Evolutionary conservation across 768 basidiomycete species (phyloP), one percentile per base, ranked within the genome.

Genomic region (Lepiota subincarnata): DNA sequence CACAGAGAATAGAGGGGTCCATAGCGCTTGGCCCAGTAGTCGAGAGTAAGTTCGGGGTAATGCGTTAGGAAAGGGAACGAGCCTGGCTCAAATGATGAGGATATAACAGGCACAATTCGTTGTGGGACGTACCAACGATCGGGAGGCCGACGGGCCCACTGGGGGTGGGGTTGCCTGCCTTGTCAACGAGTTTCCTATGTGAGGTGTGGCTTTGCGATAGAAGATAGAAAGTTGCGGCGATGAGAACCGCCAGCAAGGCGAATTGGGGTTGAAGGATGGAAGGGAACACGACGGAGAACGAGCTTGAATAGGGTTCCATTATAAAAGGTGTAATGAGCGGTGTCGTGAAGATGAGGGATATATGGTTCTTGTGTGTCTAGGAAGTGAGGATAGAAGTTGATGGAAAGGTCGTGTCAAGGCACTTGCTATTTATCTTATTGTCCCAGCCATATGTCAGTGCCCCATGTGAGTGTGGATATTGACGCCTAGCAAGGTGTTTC

Each of bases 1-100:
- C 69, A 74, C 48, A 79, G 54, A 6, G 77, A 77, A 56, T 71
- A 77, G 10, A 79, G 50, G 0, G 73, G 62, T 0, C 77, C 77
- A 50, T 68, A 78, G 50, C 69, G 68, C 51, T 70, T 70, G 1
- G 72, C 68, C 77, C 77, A 78, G 34, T 60, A 53, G 48, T 73
- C 68, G 13, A 78, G 65, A 1, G 67, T 68, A 22, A 72, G 66
- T 60, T 78, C 77, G 3, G 77, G 75, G 36, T 73, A 76, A 12
- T 66, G 52, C 4, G 70, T 70, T 18, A 77, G 65, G 61, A 70
- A 75, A 5, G 70, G 68, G 46, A 72, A 73, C 2, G 68, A 68
- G 20, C 69, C 68, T 70, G 28, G 13, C 1, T n/a, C 24, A 31
- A 10, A 18, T 6, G 16, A 3, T 12, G 4, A 16, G 46, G 43